phyloP scores from a whole-genome alignment of 495 filamentous ascomycete genomes.

The Pyrenula aspistea region DNA sequence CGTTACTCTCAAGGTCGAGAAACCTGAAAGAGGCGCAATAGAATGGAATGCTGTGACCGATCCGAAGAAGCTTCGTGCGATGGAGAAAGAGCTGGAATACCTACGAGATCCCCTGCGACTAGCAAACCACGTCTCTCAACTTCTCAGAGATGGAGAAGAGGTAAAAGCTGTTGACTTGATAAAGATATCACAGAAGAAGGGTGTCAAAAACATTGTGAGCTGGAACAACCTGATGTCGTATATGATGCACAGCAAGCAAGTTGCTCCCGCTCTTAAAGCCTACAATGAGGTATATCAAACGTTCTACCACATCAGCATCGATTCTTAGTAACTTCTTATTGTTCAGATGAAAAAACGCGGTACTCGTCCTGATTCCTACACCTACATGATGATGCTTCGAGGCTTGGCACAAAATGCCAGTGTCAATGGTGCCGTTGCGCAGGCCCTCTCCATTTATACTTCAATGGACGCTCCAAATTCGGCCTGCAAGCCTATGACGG shows the following conservation, averaged over 20 bases:
- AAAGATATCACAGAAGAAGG: constrained; percentile 47
- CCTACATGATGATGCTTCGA: constrained; percentile 72
- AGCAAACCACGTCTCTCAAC: constrained; percentile 43
- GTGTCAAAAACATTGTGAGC: constrained; percentile 49
- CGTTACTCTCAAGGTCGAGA: not conserved
- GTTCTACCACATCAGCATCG: not conserved
- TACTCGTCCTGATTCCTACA: constrained; percentile 58
- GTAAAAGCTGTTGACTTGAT: constrained; percentile 54
- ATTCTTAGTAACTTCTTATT: not conserved
- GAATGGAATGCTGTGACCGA: not conserved
- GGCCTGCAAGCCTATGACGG: constrained; percentile 50
- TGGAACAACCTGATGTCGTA: constrained; percentile 84
- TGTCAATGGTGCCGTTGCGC: constrained; percentile 37
- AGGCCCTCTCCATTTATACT: constrained; percentile 59
- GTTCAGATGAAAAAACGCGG: constrained; percentile 86
- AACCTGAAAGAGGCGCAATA: not conserved
- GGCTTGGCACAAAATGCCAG: constrained; percentile 50
- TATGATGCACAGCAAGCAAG: constrained; percentile 42
- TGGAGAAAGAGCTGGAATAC: constrained; percentile 46
- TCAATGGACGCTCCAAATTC: constrained; percentile 49
- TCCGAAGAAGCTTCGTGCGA: constrained; percentile 2
- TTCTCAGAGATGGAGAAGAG: constrained; percentile 39
- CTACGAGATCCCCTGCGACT: constrained; percentile 56
- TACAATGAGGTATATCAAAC: constrained; percentile 63
- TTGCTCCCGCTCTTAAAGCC: constrained; percentile 54